Evolutionary conservation across 83 land plant genomes (phyloP), one percentile per base, ranked within the genome.

Genomic region (Picea engelmannii): DNA sequence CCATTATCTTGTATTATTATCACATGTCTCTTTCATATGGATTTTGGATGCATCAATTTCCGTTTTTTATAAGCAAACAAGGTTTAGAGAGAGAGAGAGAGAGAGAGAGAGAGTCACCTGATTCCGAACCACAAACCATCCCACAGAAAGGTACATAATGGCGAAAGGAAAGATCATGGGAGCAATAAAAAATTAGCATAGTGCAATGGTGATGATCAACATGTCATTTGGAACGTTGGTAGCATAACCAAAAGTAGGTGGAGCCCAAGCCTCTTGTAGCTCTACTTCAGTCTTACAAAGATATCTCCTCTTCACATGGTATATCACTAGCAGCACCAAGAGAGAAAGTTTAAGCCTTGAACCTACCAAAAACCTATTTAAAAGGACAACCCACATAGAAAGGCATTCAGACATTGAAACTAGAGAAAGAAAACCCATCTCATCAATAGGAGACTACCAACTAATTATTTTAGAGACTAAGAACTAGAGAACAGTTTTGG

Each of bases 211-310:
- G 35, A 92, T 2, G 11, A 97, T 85, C 66, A 97, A 83, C 92
- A 97, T 85, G 89, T 95, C 98, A 67, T 79, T 84, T 1, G 99
- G 96, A 79, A 97, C 91, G 73, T 84, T 85, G 27, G 98, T 93
- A 40, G 84, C 89, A 81, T 91, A 93, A 8, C 88, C 80, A 40
- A 97, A 81, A 71, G n/a, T n/a, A n/a, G n/a, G n/a, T n/a, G 99
- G 99, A 62, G 89, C 86, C 96, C 98, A 97, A 18, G 99, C 99
- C 80, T 85, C 98, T 69, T 83, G 87, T 23, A 90, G 15, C 65
- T 97, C 98, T 60, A 82, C 92, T 67, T 97, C 93, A 9, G 98
- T 92, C 85, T 97, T 97, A 83, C 99, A 97, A 18, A 97, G 82
- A 82, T 61, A 95, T 80, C 86, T 94, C 84, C 81, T 90, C 84